Evolutionary conservation across 192 early-diverging fungal species (phyloP).

Genomic region (Spizellomyces punctatus): DNA sequence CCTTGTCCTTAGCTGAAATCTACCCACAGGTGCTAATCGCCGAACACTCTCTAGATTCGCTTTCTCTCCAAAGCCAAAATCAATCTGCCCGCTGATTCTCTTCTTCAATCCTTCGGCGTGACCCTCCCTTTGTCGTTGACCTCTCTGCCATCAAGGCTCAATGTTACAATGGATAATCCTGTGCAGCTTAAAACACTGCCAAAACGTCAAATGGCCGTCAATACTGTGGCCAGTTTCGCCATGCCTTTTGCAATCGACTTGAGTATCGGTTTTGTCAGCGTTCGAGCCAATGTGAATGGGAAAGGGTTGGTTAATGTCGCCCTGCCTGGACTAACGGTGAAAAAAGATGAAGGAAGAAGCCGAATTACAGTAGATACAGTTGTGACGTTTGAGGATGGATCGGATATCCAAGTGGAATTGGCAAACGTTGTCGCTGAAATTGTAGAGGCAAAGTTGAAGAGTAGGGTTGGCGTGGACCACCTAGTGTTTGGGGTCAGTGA

Average conservation of each 20-base stretch:
- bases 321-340: slow-evolving; percentile 9
- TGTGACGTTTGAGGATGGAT: neutral
- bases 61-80: slow-evolving; percentile 10
- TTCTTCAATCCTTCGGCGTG: slow-evolving; percentile 8
- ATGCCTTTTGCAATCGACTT: neutral
- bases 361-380: neutral
- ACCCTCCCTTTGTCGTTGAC: slow-evolving; percentile 1
- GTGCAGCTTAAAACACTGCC: slow-evolving; percentile 13
- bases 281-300: slow-evolving; percentile 11
- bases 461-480: slow-evolving; percentile 6
- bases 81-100: slow-evolving; percentile 6
- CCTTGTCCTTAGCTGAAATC: slow-evolving; percentile 20
- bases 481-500: slow-evolving; percentile 13
- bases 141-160: neutral
- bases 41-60: slow-evolving; percentile 7
- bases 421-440: neutral
- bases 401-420: neutral
- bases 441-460: neutral
- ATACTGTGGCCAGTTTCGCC: slow-evolving; percentile 1
- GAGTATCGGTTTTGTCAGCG: slow-evolving; percentile 3
- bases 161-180: neutral
- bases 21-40: slow-evolving; percentile 14
- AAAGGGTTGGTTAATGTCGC: slow-evolving; percentile 3
- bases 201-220: slow-evolving; percentile 5
- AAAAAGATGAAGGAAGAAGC: neutral